Conservation (phyloP, 2,329 filamentous ascomycete genomes). For the Alternaria gansuensis region DNA sequence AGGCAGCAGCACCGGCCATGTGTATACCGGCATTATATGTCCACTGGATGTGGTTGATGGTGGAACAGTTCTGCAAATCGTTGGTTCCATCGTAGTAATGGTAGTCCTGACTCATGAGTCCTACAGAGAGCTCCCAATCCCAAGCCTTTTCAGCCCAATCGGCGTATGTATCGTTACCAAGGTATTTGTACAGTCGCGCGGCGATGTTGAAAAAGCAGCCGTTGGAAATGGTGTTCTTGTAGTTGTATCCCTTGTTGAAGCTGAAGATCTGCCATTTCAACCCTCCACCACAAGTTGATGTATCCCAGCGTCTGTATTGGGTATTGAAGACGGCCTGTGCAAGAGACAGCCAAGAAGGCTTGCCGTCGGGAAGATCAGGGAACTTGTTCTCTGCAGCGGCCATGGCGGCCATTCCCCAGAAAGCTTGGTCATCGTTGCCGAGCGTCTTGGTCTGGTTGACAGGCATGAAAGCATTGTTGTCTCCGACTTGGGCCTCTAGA, state of each 20-base stretch:
- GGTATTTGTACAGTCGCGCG: slow-evolving; percentile 75
- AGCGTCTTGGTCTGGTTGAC: slow-evolving; percentile 68
- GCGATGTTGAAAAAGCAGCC: slow-evolving; percentile 84
- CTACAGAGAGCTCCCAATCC: slow-evolving; percentile 62
- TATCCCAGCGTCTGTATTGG: slow-evolving; percentile 75
- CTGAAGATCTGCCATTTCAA: slow-evolving; percentile 83
- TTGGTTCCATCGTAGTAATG: slow-evolving; percentile 59
- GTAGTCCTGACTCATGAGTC: slow-evolving; percentile 60
- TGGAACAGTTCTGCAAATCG: slow-evolving; percentile 55
- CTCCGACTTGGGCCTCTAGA: slow-evolving; percentile 77
- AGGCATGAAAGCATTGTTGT: slow-evolving; percentile 79
- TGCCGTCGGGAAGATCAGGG: slow-evolving; percentile 54
- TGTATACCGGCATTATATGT: slow-evolving; percentile 59
- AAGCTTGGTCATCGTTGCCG: slow-evolving; percentile 67
- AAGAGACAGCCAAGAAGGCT: slow-evolving; percentile 73
- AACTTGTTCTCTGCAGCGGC: slow-evolving; percentile 64
- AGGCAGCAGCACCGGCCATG: slow-evolving; percentile 58
- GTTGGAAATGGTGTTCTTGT: slow-evolving; percentile 85
- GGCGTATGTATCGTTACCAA: slow-evolving; percentile 63
- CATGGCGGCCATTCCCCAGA: slow-evolving; percentile 68
- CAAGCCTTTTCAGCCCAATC: slow-evolving; percentile 73
- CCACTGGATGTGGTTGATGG: slow-evolving; percentile 58
- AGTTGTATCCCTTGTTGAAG: slow-evolving; percentile 78
- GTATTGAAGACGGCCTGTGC: slow-evolving; percentile 77
- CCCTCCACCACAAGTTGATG: slow-evolving; percentile 72